Base-by-base conservation (phyloP, 2,329 filamentous ascomycete genomes). In the Dactylellina haptotyla region DNA sequence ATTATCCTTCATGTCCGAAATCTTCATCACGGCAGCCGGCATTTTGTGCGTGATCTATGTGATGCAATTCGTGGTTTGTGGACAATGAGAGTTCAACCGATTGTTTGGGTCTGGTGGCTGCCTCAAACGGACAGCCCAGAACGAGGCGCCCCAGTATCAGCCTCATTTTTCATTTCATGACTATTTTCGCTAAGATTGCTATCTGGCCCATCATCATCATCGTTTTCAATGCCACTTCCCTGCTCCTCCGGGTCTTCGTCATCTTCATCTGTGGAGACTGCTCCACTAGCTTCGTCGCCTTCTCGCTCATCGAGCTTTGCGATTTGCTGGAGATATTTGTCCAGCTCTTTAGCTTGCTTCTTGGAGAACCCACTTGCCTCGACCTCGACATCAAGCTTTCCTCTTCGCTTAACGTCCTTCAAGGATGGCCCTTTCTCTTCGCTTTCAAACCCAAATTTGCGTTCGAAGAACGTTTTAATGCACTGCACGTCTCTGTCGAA, bases 401-500 rank as follows among this genome's bases (percentile, higher is more conserved):
- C 88, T 0, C 84, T 85, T 10, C 87, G 85, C 81, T 93, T 95
- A 79, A 89, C 90, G 20, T 92, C 92, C 75, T 96, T 90, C 82
- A 93, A 97, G 80, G 90, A 92, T 0, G 95, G 96, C 0, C 95
- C 96, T 0, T 89, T 87, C 75, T 90, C 87, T 39, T 93, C 90
- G 79, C 89, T 90, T 2, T 88, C 88, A 80, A 98, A 99, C 77
- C 92, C 89, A 81, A 97, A 99, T 28, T 92, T 88, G 20, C 93
- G 86, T 79, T 91, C 86, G 79, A 99, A 99, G 81, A 96, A 99
- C 30, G 91, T 88, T 83, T 97, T 98, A 78, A 99, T 90, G 81
- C 96, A 99, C 75, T 91, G 88, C 12, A 99, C 93, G 78, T 99
- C 95, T 75, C 95, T 89, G 80, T 98, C 91, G 80, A 99, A 99